These are phyloP conservation scores for Malassezia pachydermatis DNA, from an alignment of 1,284 basidiomycete genomes.

Conservation along the genomic window DNA sequence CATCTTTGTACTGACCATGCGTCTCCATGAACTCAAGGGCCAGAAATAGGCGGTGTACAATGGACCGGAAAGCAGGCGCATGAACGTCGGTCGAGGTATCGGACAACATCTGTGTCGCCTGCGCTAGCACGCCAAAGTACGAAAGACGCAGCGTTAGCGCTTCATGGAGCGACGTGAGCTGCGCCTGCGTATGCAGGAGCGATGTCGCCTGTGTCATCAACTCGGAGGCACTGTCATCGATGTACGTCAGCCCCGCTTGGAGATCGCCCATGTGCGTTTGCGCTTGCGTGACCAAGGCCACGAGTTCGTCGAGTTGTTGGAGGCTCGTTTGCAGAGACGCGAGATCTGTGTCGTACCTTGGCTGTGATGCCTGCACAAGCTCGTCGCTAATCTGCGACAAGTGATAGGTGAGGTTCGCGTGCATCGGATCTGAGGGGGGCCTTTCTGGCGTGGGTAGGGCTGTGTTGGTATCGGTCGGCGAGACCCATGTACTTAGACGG, in stretches of 20 bases:
- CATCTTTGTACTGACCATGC: slow-evolving; percentile 30
- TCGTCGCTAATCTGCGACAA: neutral
- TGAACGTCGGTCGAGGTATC: slow-evolving; percentile 23
- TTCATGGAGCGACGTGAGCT: slow-evolving; percentile 27
- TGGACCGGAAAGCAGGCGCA: slow-evolving; percentile 28
- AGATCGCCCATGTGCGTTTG: slow-evolving; percentile 34
- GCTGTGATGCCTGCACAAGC: neutral
- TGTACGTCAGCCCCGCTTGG: slow-evolving; percentile 30
- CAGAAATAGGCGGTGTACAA: slow-evolving; percentile 36
- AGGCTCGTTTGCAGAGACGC: neutral
- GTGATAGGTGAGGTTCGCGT: neutral
- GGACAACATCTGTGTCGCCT: slow-evolving; percentile 33
- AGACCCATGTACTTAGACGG: slow-evolving; percentile 8
- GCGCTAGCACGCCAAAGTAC: slow-evolving; percentile 38
- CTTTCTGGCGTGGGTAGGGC: too few species aligned
- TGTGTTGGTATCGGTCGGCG: neutral
- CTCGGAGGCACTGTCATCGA: slow-evolving; percentile 34
- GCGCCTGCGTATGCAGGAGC: slow-evolving; percentile 25
- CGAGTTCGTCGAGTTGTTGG: slow-evolving; percentile 15
- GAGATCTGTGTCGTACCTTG: neutral
- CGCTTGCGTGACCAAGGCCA: slow-evolving; percentile 27
- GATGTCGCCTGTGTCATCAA: slow-evolving; percentile 34
- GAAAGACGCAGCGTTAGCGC: slow-evolving; percentile 29
- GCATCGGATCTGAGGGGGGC: neutral
- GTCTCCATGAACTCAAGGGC: slow-evolving; percentile 29